These are phyloP conservation scores for Kurtzmaniella cleridarum DNA, from an alignment of 805 yeast genomes.

Conservation along the genomic window DNA sequence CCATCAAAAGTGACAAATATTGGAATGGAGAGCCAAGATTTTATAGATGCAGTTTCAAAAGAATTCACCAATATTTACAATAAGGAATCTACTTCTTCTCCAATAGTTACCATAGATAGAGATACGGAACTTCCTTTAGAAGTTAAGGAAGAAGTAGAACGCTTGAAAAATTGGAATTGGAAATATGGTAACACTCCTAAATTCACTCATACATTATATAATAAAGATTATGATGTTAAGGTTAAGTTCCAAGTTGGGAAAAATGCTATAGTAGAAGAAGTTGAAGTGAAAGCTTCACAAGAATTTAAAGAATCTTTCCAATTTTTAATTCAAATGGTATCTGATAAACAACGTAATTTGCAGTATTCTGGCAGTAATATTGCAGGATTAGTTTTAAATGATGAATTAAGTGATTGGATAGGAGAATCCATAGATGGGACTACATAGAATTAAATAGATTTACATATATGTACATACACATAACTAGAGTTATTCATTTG, in stretches of 20 bases:
- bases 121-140: conserved; percentile 31
- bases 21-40: conserved; percentile 37
- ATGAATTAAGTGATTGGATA: conserved; percentile 39
- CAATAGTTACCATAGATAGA: conserved; percentile 16
- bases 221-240: conserved; percentile 23
- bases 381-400: conserved; percentile 41
- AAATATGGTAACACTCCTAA: conserved; percentile 70
- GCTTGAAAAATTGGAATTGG: conserved; percentile 66
- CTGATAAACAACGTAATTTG: too few species aligned
- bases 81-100: conserved; percentile 19
- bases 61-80: conserved; percentile 24
- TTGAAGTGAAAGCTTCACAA: conserved; percentile 12
- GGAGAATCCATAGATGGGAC: conserved; percentile 44
- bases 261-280: conserved; percentile 20
- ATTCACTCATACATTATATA: conserved; percentile 51
- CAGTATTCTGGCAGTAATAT: conserved; percentile 38
- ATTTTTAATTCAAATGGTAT: conserved; percentile 23
- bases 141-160: conserved; percentile 32
- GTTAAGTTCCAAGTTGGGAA: conserved; percentile 46
- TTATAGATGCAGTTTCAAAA: conserved; percentile 38
- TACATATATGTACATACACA: neutral
- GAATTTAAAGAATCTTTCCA: conserved; percentile 23
- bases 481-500: neutral
- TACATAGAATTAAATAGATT: conserved; percentile 9
- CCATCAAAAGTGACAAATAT: conserved; percentile 74